Evolutionary conservation across 352 stramenopile genomes (phyloP).

Genomic region (Aphanomyces stellatus): DNA sequence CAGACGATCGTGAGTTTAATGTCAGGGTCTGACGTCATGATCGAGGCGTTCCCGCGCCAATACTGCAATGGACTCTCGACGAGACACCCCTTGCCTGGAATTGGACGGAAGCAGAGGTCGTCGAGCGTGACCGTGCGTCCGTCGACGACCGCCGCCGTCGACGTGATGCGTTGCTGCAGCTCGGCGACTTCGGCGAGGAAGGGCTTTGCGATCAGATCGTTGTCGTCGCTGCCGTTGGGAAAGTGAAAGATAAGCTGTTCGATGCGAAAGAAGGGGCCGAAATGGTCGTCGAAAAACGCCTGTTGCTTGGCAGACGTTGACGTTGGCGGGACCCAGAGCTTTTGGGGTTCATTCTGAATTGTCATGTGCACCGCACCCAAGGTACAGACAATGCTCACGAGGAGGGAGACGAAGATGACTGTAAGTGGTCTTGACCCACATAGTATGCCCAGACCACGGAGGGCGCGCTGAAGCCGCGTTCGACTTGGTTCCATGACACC

Average conservation of each 20-base stretch:
- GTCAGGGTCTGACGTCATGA: constrained; percentile 56
- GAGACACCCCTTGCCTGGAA: constrained; percentile 67
- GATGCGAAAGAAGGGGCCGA: constrained; percentile 80
- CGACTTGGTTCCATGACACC: background rate
- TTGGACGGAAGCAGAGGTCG: constrained; percentile 72
- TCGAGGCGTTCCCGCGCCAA: constrained; percentile 45
- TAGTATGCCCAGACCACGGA: constrained; percentile 48
- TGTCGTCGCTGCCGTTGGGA: constrained; percentile 21
- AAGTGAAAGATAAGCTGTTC: constrained; percentile 82
- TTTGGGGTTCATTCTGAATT: constrained; percentile 70
- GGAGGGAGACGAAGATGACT: constrained; percentile 36
- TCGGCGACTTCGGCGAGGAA: constrained; percentile 52
- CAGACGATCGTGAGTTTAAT: constrained; percentile 84
- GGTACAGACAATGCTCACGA: constrained; percentile 44
- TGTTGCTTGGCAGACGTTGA: constrained; percentile 58
- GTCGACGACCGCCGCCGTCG: constrained; percentile 22
- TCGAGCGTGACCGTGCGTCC: constrained; percentile 42
- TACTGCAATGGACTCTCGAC: constrained; percentile 81
- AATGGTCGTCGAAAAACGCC: constrained; percentile 64
- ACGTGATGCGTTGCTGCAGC: constrained; percentile 52
- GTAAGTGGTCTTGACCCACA: constrained; percentile 39
- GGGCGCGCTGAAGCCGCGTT: constrained; percentile 28
- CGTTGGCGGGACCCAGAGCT: constrained; percentile 65
- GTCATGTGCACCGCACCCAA: constrained; percentile 48
- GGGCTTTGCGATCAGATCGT: constrained; percentile 52